Conservation (phyloP, 2,329 filamentous ascomycete genomes). For the Ophiobolus disseminans region DNA sequence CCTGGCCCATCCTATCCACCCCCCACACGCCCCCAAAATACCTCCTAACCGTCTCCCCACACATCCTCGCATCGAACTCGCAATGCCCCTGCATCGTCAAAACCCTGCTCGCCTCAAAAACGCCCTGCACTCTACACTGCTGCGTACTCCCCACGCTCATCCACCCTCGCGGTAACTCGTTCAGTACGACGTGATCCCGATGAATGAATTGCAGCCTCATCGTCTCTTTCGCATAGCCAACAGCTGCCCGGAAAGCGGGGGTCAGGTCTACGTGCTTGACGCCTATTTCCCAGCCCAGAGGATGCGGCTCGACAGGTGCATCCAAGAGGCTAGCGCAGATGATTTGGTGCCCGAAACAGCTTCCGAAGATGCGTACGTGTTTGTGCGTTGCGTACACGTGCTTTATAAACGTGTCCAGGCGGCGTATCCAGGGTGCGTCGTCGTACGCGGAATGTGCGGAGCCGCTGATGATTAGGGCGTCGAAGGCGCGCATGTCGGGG, state of each 20-base stretch:
- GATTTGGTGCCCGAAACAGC: slow-evolving; percentile 55
- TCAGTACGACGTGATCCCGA: slow-evolving; percentile 38
- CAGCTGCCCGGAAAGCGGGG: slow-evolving; percentile 13
- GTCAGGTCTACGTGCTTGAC: slow-evolving; percentile 30
- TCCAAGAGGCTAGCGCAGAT: slow-evolving; percentile 50
- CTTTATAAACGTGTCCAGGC: slow-evolving; percentile 36
- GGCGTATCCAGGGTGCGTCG: slow-evolving; percentile 33
- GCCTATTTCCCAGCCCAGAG: slow-evolving; percentile 37
- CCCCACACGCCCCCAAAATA: slow-evolving; percentile 40
- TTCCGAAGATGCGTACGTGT: slow-evolving; percentile 51
- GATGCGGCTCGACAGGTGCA: slow-evolving; percentile 34
- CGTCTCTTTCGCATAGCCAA: slow-evolving; percentile 13
- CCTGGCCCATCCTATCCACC: slow-evolving; percentile 22
- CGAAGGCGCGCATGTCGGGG: slow-evolving; percentile 30
- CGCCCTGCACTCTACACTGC: slow-evolving; percentile 50
- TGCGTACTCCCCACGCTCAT: slow-evolving; percentile 28
- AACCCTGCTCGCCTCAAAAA: slow-evolving; percentile 49
- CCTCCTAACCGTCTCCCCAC: slow-evolving; percentile 47
- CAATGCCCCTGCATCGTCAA: slow-evolving; percentile 55
- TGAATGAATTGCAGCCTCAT: slow-evolving; percentile 52
- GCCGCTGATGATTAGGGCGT: slow-evolving; percentile 52
- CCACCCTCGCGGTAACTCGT: slow-evolving; percentile 29
- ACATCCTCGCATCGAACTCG: slow-evolving; percentile 54
- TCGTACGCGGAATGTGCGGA: slow-evolving; percentile 45
- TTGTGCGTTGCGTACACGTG: slow-evolving; percentile 37